These are phyloP conservation scores for Trematosphaeria pertusa DNA, from an alignment of 2,329 filamentous ascomycete species.

Conservation along the genomic window DNA sequence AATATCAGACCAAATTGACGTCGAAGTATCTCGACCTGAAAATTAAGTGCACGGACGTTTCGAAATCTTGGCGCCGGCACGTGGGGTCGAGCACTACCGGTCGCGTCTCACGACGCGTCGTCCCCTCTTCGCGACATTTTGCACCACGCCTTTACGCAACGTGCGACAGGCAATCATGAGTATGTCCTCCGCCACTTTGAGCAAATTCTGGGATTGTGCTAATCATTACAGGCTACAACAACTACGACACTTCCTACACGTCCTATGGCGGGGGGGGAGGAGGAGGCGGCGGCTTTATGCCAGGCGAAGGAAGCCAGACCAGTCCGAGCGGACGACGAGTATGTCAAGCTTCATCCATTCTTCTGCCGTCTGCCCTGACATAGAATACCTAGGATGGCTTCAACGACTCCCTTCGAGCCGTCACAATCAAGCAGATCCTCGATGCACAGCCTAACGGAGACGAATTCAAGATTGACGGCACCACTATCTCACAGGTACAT, in stretches of 20 bases:
- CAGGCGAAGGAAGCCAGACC: constrained; percentile 56
- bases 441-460: constrained; percentile 70
- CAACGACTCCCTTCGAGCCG: constrained; percentile 88
- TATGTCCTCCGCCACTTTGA: constrained; percentile 17
- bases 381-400: constrained; percentile 61
- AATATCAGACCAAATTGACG: constrained; percentile 14
- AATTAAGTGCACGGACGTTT: constrained; percentile 30
- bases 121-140: constrained; percentile 23
- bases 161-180: constrained; percentile 22
- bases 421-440: constrained; percentile 93
- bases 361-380: background rate
- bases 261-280: constrained; percentile 63
- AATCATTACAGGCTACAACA: constrained; percentile 38
- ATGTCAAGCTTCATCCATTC: background rate
- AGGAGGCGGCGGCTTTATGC: constrained; percentile 67
- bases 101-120: constrained; percentile 41
- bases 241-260: constrained; percentile 59
- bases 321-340: constrained; percentile 49
- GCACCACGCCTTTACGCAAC: background rate
- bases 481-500: constrained; percentile 68
- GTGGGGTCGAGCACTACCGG: constrained; percentile 25
- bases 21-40: constrained; percentile 15
- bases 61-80: constrained; percentile 39
- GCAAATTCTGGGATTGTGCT: constrained; percentile 5
- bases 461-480: constrained; percentile 83